Conservation (phyloP, 2,329 filamentous ascomycete genomes). For the Corniculantispora saksenae region DNA sequence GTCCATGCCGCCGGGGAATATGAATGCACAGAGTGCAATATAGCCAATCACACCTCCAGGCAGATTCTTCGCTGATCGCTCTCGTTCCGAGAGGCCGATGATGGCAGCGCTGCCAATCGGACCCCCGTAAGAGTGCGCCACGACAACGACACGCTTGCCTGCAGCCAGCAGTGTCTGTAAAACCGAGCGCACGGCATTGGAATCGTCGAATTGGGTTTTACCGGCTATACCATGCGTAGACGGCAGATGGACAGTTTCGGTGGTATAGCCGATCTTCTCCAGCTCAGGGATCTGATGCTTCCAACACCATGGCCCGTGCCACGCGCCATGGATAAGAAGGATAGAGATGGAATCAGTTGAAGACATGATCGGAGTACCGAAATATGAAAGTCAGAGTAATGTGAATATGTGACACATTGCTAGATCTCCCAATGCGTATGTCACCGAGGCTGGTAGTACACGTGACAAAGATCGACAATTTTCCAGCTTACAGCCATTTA, state of each 20-base stretch:
- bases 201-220: constrained; percentile 33
- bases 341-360: constrained; percentile 24
- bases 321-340: constrained; percentile 42
- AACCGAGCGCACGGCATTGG: constrained; percentile 30
- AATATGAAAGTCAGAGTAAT: neutral
- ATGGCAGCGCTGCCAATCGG: constrained; percentile 30
- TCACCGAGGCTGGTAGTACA: neutral
- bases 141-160: constrained; percentile 43
- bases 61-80: neutral
- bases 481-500: too few relatives aligned
- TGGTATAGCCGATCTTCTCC: constrained; percentile 31
- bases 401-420: neutral
- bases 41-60: constrained; percentile 5
- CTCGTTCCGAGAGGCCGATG: neutral
- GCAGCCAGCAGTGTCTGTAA: constrained; percentile 33
- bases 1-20: constrained; percentile 7
- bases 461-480: neutral
- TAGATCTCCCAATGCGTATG: neutral
- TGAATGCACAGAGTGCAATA: neutral
- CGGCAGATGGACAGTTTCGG: constrained; percentile 29
- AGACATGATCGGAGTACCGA: neutral
- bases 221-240: constrained; percentile 32
- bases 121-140: constrained; percentile 47
- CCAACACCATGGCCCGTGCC: constrained; percentile 35
- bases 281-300: constrained; percentile 32